Conservation (phyloP, 192 early-diverging fungal species). For the Backusella westeae region DNA sequence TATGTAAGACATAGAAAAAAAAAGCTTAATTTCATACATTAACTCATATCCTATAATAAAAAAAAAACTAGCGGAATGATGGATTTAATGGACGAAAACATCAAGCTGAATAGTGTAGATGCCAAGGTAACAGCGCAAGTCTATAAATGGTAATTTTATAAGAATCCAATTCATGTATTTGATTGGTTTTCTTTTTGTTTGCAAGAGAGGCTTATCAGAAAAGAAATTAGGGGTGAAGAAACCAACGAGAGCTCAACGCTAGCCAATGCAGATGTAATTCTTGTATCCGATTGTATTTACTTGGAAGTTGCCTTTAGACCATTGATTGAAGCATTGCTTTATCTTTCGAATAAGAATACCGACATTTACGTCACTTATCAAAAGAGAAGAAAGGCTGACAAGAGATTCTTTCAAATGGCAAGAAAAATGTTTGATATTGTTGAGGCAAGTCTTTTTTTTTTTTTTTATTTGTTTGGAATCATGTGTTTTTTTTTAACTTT, state of each 20-base stretch:
- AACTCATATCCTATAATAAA: not conserved
- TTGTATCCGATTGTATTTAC: constrained; percentile 53
- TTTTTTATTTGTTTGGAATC: not conserved
- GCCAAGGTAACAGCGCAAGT: constrained; percentile 1
- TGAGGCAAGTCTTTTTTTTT: constrained; percentile 23
- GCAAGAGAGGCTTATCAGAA: not conserved
- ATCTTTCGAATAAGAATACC: constrained; percentile 29
- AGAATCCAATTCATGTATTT: not conserved
- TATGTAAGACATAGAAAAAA: constrained; percentile 18
- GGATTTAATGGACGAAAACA: constrained; percentile 46
- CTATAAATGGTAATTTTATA: constrained; percentile 21
- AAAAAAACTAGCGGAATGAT: constrained; percentile 31
- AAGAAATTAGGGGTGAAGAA: constrained; percentile 4
- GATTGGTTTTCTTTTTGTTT: not conserved
- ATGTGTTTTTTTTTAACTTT: not conserved
- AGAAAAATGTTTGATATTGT: constrained; percentile 42
- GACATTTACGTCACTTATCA: constrained; percentile 40
- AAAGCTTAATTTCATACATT: too few species aligned
- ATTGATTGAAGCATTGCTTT: constrained; percentile 38
- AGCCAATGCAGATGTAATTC: constrained; percentile 37
- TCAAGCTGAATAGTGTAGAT: constrained; percentile 30
- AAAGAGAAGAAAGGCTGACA: constrained; percentile 51
- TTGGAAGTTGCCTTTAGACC: constrained; percentile 48
- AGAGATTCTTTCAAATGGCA: constrained; percentile 47
- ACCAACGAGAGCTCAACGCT: not conserved